Evolutionary conservation across 2,329 filamentous ascomycete genomes (phyloP).

Genomic region (Fulvia fulva): DNA sequence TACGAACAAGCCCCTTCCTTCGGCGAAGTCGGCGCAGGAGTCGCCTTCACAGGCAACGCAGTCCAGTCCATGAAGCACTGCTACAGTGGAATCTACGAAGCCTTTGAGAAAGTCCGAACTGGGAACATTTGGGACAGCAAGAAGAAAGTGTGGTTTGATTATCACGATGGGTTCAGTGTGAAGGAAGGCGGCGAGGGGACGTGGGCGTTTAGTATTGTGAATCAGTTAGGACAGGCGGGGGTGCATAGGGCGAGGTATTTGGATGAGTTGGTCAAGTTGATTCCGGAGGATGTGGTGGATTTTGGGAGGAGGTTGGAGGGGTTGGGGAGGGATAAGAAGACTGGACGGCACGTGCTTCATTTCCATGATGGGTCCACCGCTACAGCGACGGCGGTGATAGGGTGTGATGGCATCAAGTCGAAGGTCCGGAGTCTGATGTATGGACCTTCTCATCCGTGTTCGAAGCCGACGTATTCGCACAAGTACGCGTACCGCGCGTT

Average conservation of each 20-base stretch:
- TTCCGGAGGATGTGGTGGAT: conserved; percentile 35
- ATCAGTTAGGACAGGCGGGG: conserved; percentile 25
- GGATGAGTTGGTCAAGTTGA: conserved; percentile 38
- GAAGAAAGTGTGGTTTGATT: conserved; percentile 42
- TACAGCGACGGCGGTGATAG: conserved; percentile 38
- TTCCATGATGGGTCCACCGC: conserved; percentile 39
- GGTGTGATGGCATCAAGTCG: conserved; percentile 50
- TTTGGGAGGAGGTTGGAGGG: conserved; percentile 32
- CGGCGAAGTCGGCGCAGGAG: conserved; percentile 56
- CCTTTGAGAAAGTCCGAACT: conserved; percentile 43
- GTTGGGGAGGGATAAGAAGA: conserved; percentile 29
- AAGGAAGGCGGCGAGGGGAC: conserved; percentile 13
- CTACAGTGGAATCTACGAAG: conserved; percentile 42
- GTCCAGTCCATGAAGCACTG: conserved; percentile 52
- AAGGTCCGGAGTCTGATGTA: conserved; percentile 46
- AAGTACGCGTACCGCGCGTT: conserved; percentile 61
- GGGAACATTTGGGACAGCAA: conserved; percentile 37
- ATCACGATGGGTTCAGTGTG: conserved; percentile 33
- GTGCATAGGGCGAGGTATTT: conserved; percentile 42
- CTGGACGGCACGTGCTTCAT: conserved; percentile 16
- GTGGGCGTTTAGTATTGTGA: conserved; percentile 27
- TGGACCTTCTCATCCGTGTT: conserved; percentile 38
- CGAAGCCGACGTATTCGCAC: conserved; percentile 50
- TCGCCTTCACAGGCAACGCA: conserved; percentile 55
- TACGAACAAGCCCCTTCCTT: conserved; percentile 56